Base-by-base conservation (phyloP, 371 early-diverging fungal species). In the Batkoa obscura region DNA sequence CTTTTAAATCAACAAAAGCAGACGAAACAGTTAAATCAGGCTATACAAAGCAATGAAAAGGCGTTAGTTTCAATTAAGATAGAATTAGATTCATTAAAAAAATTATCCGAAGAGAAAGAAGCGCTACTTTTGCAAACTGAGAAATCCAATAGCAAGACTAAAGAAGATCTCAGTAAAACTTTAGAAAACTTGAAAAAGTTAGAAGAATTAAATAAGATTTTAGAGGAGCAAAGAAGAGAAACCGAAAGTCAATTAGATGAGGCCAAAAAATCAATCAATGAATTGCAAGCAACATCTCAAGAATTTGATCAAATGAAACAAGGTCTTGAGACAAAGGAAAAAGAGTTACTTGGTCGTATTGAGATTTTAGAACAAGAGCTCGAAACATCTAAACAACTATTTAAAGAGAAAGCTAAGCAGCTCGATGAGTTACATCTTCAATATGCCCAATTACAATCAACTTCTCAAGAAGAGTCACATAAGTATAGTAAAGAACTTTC, bases 361-460 rank as follows among this genome's bases (percentile, higher is more conserved):
- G 15, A 55, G 9, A 2, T 55, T 13, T 30, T 55, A 33, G 55
- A 55, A 15, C 43, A 41, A 41, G 55, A 55, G 43, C 43, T 55
- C 4, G 15, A 30, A 13, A 55, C 55, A 3, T 55, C 55, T 9
- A 12, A 43, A 3, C 17, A 41, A 8, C 31, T 55, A 23, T 55
- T 55, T 38, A 43, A 55, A 33, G 43, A 43, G 13, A 55, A 55
- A 23, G 41, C 55, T 41, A 13, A 6, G 9, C 6, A 43, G 23
- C 41, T 55, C 6, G 55, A 55, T 32, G 43, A 39, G 34, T 31
- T 53, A 3, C 34, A 53, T 23, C 53, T 32, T 1, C 35, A 34
- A 12, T 39, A 53, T 17, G 34, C 39, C 30, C 53, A 41, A 39
- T 31, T 53, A 6, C 53, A 53, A 15, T 6, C 35, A 37, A 37